Percentiles rank a stretch among this genome's conserved stretches.
These are phyloP conservation scores for Blastobotrys terrestris DNA, from an alignment of 805 yeast genomes.

Conservation along the genomic window DNA sequence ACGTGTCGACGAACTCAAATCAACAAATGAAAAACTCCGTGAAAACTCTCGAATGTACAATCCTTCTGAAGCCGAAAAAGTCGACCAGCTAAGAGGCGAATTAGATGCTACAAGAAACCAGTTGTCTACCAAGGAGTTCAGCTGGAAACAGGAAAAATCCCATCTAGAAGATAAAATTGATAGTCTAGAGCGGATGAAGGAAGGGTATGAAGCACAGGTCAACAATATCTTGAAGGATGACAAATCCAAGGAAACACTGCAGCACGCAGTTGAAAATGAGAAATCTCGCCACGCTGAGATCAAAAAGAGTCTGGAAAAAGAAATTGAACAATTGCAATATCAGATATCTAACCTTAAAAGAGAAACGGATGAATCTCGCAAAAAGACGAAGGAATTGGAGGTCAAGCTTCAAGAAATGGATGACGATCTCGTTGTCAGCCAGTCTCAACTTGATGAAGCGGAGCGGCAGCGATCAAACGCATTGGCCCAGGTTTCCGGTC, in stretches of 20 bases:
- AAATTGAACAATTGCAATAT: conserved; percentile 21
- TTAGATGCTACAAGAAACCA: conserved; percentile 24
- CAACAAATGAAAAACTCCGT: conserved; percentile 5
- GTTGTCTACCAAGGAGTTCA: conserved; percentile 17
- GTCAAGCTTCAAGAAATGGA: conserved; percentile 14
- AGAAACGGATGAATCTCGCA: conserved; percentile 24
- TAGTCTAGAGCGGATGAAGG: conserved; percentile 11
- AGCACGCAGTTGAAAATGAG: conserved; percentile 26
- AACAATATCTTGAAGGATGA: conserved; percentile 18
- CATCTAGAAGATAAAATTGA: conserved; percentile 13
- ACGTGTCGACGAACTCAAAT: conserved; percentile 6
- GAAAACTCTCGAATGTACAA: conserved; percentile 5
- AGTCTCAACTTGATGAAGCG: conserved; percentile 9
- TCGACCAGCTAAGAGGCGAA: conserved; percentile 25
- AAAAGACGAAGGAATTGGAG: conserved; percentile 7
- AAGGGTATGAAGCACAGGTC: conserved; percentile 12
- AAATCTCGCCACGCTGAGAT: conserved; percentile 25
- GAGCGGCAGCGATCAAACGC: conserved; percentile 7
- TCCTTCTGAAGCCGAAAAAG: conserved; percentile 28
- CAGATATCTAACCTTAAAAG: conserved; percentile 28
- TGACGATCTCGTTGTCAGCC: conserved; percentile 13
- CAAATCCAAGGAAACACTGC: conserved; percentile 24
- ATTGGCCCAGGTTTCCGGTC: conserved; percentile 8
- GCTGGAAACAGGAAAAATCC: conserved; percentile 10
- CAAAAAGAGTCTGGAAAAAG: conserved; percentile 27